Conservation (phyloP, 495 filamentous ascomycete species). For the Amphirosellinia nigrospora region DNA sequence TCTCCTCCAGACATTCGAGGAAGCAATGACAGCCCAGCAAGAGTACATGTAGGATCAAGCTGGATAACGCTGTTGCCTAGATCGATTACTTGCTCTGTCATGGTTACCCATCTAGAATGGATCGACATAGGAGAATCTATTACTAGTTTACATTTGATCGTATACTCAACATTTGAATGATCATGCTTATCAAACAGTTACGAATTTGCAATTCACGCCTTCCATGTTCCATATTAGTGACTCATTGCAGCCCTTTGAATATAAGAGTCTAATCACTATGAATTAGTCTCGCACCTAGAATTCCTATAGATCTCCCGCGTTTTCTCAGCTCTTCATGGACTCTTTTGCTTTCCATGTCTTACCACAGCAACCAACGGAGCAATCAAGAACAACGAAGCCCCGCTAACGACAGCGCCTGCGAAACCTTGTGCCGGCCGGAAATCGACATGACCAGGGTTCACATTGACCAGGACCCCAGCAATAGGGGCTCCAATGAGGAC, state of each 20-base stretch:
- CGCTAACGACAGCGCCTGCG: not conserved
- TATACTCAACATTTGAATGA: too few relatives aligned
- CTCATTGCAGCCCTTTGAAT: too few relatives aligned
- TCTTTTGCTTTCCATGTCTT: not conserved
- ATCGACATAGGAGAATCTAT: slow-evolving; percentile 52
- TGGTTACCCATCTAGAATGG: slow-evolving; percentile 73
- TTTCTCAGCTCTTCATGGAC: too few relatives aligned
- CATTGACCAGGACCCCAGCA: not conserved
- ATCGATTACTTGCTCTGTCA: slow-evolving; percentile 85
- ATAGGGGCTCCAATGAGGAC: slow-evolving; percentile 3
- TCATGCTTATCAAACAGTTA: too few relatives aligned
- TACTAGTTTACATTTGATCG: not conserved
- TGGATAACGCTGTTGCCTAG: slow-evolving; percentile 75
- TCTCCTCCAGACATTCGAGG: slow-evolving; percentile 65
- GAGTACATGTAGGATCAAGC: slow-evolving; percentile 78
- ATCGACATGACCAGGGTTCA: not conserved
- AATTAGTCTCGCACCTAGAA: too few relatives aligned
- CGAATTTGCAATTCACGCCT: too few relatives aligned
- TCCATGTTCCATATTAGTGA: too few relatives aligned
- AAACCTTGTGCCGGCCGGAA: not conserved
- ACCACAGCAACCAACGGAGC: not conserved
- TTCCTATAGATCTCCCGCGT: too few relatives aligned
- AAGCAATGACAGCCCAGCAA: slow-evolving; percentile 65
- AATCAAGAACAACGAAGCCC: slow-evolving; percentile 1
- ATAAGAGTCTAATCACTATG: too few relatives aligned